phyloP scores from a whole-genome alignment of 495 filamentous ascomycete genomes.

The Daldinia concentrica region DNA sequence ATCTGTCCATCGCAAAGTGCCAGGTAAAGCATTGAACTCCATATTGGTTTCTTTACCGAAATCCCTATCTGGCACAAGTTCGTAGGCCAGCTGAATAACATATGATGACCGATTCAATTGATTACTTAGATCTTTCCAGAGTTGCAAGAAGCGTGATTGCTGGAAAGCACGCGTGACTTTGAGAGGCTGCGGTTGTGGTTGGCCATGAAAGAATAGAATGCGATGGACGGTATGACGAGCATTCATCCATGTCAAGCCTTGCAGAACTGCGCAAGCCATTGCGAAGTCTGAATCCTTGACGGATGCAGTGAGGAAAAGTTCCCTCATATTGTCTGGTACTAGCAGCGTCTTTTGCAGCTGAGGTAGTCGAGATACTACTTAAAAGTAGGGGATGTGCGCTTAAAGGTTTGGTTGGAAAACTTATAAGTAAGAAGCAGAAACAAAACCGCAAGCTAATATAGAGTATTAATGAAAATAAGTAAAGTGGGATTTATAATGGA shows the following conservation, averaged over 20 bases:
- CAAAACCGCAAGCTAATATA: background rate
- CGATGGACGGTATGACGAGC: conserved; percentile 48
- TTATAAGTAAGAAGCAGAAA: background rate
- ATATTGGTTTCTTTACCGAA: conserved; percentile 37
- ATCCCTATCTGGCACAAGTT: conserved; percentile 50
- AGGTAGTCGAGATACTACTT: background rate
- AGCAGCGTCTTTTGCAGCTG: background rate
- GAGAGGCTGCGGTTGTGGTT: conserved; percentile 48
- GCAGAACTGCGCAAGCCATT: conserved; percentile 51
- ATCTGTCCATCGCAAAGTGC: conserved; percentile 54
- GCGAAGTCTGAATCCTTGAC: conserved; percentile 47
- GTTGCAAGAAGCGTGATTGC: conserved; percentile 28
- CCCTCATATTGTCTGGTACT: conserved; percentile 43
- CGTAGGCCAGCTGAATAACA: conserved; percentile 51
- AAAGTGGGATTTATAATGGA: background rate
- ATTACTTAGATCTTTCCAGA: conserved; percentile 55
- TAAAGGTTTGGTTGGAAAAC: background rate
- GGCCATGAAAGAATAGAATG: conserved; percentile 50
- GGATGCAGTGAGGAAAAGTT: conserved; percentile 54
- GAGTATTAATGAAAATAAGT: background rate
- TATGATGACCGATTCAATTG: conserved; percentile 53
- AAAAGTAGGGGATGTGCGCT: background rate
- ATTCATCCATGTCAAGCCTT: conserved; percentile 53
- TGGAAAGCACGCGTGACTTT: conserved; percentile 43
- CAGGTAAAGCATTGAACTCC: conserved; percentile 42